Conservation (phyloP, 805 yeast genomes). For the Ogataea kodamae region DNA sequence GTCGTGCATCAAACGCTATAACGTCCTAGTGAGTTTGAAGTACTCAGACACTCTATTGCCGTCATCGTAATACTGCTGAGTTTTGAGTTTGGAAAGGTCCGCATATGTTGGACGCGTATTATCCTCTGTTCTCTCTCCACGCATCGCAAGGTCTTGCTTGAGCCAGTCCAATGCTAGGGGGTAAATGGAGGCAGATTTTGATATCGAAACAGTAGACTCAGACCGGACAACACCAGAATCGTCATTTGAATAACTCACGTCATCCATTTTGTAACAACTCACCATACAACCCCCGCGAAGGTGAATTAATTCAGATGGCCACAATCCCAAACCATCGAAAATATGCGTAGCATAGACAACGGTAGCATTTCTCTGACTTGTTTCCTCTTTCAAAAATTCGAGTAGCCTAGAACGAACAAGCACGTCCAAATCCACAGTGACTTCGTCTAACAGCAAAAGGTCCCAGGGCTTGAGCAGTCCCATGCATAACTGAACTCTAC, state of each 20-base stretch:
- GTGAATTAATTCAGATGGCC: constrained; percentile 87
- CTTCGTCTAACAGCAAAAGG: constrained; percentile 85
- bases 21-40: constrained; percentile 46
- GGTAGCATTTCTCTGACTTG: constrained; percentile 62
- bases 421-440: constrained; percentile 94
- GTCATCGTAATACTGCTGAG: constrained; percentile 41
- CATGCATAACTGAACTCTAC: constrained; percentile 92
- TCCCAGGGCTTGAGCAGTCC: constrained; percentile 91
- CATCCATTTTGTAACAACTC: constrained; percentile 33
- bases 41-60: constrained; percentile 44
- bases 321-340: constrained; percentile 86
- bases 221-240: constrained; percentile 13
- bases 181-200: constrained; percentile 53
- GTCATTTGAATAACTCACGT: constrained; percentile 34
- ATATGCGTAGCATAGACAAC: constrained; percentile 95
- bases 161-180: constrained; percentile 76
- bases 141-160: constrained; percentile 42
- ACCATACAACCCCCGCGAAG: constrained; percentile 60
- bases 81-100: constrained; percentile 45
- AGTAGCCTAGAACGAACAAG: constrained; percentile 76
- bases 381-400: constrained; percentile 69
- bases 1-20: constrained; percentile 9
- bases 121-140: constrained; percentile 54
- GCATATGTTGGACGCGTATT: constrained; percentile 49
- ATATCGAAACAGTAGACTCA: constrained; percentile 32